Evolutionary conservation across 371 early-diverging fungal species (phyloP).

Genomic region (Dentiscutata heterogama): DNA sequence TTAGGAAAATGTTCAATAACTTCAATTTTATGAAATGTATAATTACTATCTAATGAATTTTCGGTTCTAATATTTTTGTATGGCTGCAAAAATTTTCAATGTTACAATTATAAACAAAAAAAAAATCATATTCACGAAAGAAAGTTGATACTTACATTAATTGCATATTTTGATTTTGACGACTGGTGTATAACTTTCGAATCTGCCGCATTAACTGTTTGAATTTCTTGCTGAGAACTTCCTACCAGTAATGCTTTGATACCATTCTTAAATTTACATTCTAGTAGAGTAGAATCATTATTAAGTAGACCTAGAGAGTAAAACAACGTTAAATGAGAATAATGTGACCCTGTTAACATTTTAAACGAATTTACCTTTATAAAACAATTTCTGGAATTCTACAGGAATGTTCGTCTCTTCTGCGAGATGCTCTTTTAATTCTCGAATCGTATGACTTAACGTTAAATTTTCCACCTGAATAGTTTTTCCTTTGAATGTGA

Average conservation of each 20-base stretch:
- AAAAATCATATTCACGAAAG: background rate
- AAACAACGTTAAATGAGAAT: background rate
- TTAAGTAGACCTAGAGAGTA: constrained; percentile 45
- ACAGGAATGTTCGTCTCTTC: constrained; percentile 52
- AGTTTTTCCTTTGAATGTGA: constrained; percentile 53
- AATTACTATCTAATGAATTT: constrained; percentile 49
- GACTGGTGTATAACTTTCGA: constrained; percentile 24
- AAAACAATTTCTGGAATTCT: constrained; percentile 59
- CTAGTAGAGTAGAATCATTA: constrained; percentile 44
- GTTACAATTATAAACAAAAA: background rate
- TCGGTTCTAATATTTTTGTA: constrained; percentile 16
- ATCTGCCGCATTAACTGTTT: constrained; percentile 53
- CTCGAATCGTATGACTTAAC: constrained; percentile 48
- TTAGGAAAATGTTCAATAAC: constrained; percentile 72
- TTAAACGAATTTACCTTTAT: constrained; percentile 51
- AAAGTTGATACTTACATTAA: constrained; percentile 32
- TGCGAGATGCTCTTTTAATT: constrained; percentile 55
- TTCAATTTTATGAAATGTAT: constrained; percentile 76
- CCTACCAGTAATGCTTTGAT: constrained; percentile 65
- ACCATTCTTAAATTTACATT: constrained; percentile 47
- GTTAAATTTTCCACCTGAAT: constrained; percentile 49
- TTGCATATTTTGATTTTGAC: constrained; percentile 24
- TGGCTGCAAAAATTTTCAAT: background rate
- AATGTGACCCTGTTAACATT: background rate
- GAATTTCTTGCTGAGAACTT: constrained; percentile 50